Percentiles rank a stretch among this genome's conserved stretches.
Evolutionary conservation across 352 stramenopile species (phyloP).

Genomic region (Thalassiosira mediterranea): DNA sequence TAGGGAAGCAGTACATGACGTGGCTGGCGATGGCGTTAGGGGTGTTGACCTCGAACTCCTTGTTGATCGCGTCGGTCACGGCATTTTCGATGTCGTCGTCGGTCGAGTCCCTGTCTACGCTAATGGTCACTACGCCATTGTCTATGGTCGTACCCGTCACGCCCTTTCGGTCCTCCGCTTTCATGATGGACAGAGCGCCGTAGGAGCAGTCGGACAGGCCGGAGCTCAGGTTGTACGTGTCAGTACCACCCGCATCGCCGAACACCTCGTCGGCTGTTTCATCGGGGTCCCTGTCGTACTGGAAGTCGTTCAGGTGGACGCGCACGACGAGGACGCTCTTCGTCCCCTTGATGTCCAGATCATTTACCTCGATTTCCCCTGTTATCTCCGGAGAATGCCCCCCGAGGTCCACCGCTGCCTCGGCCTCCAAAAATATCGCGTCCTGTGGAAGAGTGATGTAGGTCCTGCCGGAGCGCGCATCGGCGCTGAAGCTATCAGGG

Average conservation of each 20-base stretch:
- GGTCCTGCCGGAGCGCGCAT: too few relatives aligned
- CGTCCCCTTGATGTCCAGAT: too few relatives aligned
- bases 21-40: neutral
- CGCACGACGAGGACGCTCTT: neutral
- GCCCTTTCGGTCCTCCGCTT: neutral
- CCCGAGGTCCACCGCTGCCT: too few relatives aligned
- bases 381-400: too few relatives aligned
- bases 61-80: neutral
- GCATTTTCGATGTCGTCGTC: neutral
- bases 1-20: neutral
- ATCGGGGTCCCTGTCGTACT: neutral
- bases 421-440: too few relatives aligned
- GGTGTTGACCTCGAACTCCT: neutral
- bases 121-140: conserved; percentile 1
- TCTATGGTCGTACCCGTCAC: neutral
- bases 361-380: too few relatives aligned
- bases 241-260: neutral
- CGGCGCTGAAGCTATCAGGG: too few relatives aligned
- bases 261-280: neutral
- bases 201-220: neutral
- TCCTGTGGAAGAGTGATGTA: too few relatives aligned
- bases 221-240: neutral
- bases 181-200: neutral
- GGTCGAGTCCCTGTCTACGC: neutral
- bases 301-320: neutral